Conservation (phyloP, 306 rosid species). For the Aeschynomene evenia region DNA sequence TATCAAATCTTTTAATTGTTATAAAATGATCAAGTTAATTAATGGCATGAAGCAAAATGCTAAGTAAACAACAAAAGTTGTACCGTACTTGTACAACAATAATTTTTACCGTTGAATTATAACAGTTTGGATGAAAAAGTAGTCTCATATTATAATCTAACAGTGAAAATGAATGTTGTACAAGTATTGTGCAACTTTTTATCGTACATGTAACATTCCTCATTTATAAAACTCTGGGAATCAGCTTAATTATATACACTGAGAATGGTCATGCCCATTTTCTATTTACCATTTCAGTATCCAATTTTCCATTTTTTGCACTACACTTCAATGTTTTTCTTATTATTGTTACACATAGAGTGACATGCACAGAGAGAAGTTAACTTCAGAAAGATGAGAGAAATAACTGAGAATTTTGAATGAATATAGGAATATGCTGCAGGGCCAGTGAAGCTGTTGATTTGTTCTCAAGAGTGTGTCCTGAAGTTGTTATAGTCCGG, state of each 20-base stretch:
- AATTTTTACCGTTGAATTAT: too few relatives aligned
- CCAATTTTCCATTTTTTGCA: background rate
- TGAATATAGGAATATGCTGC: conserved; percentile 73
- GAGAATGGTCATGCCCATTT: background rate
- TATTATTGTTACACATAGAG: background rate
- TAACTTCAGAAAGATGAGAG: background rate
- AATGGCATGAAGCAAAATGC: too few relatives aligned
- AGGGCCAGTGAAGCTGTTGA: conserved; percentile 77
- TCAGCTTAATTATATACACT: too few relatives aligned
- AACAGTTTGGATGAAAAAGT: too few relatives aligned
- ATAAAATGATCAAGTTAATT: background rate
- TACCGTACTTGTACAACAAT: too few relatives aligned
- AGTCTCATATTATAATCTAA: too few relatives aligned
- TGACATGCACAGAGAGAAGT: background rate
- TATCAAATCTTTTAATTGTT: background rate
- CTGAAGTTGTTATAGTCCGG: conserved; percentile 66
- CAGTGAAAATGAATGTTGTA: too few relatives aligned
- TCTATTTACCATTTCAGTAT: too few relatives aligned
- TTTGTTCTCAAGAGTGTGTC: conserved; percentile 59
- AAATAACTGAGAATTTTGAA: conserved; percentile 5
- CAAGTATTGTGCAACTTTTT: too few relatives aligned
- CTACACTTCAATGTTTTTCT: background rate
- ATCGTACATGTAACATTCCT: too few relatives aligned
- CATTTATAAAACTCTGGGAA: too few relatives aligned
- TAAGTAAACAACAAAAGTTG: too few relatives aligned